Evolutionary conservation across 192 early-diverging fungal genomes (phyloP).

Genomic region (Spizellomyces sp.): DNA sequence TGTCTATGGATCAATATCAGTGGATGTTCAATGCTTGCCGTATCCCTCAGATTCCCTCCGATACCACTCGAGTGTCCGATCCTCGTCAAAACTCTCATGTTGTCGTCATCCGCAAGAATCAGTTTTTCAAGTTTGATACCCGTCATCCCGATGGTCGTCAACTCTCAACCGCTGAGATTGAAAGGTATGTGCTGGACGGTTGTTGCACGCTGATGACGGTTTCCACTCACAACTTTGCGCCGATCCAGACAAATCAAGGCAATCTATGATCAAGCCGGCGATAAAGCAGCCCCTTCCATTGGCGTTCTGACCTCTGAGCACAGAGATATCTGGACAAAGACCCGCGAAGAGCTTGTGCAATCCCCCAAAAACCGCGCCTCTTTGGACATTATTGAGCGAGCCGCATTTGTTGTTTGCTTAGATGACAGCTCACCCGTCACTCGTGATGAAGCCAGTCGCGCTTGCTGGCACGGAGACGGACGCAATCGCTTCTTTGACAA

Average conservation of each 20-base stretch:
- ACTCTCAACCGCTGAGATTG: constrained; percentile 82
- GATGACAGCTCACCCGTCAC: constrained; percentile 87
- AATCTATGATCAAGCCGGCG: constrained; percentile 71
- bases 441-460: constrained; percentile 79
- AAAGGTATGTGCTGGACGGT: constrained; percentile 31
- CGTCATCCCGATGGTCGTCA: constrained; percentile 71
- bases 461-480: constrained; percentile 96
- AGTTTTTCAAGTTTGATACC: constrained; percentile 82
- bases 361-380: constrained; percentile 70
- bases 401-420: constrained; percentile 87
- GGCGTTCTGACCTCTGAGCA: constrained; percentile 92
- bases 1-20: constrained; percentile 91
- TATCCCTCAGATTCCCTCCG: constrained; percentile 83
- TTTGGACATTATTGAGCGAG: constrained; percentile 82
- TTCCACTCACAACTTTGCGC: constrained; percentile 12
- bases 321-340: constrained; percentile 91
- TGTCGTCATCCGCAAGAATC: constrained; percentile 85
- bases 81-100: constrained; percentile 80
- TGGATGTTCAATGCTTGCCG: constrained; percentile 98
- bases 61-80: constrained; percentile 74
- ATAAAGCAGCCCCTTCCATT: constrained; percentile 67
- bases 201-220: neutral
- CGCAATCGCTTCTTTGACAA: constrained; percentile 99
- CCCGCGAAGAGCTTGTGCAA: constrained; percentile 67
- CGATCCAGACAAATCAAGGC: constrained; percentile 56